Conservation (phyloP, 768 basidiomycete genomes). For the Rhodotorula toruloides region DNA sequence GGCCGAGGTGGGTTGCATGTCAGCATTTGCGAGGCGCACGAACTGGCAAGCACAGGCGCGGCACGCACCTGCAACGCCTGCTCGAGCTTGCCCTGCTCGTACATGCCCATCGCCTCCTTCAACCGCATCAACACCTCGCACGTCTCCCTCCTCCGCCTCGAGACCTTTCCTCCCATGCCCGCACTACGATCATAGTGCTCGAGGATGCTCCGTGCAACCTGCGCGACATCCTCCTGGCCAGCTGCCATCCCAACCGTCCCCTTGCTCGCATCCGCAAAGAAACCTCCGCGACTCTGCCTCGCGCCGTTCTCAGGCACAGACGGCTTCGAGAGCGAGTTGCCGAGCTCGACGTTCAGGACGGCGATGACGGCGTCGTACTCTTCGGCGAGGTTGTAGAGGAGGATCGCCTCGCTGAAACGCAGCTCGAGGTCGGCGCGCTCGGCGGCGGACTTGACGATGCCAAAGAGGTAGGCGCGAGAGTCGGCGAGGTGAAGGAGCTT, state of each 20-base stretch:
- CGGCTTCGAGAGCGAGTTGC: slow-evolving; percentile 61
- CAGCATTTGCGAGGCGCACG: not conserved
- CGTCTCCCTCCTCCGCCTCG: slow-evolving; percentile 60
- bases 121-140: slow-evolving; percentile 63
- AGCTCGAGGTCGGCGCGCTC: slow-evolving; percentile 75
- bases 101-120: slow-evolving; percentile 72
- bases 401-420: slow-evolving; percentile 81
- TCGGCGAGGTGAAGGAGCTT: slow-evolving; percentile 66
- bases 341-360: slow-evolving; percentile 79
- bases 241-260: slow-evolving; percentile 51
- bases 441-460: slow-evolving; percentile 79
- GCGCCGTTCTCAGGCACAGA: too few species aligned
- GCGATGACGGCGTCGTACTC: slow-evolving; percentile 81
- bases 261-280: too few species aligned
- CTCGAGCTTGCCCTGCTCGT: slow-evolving; percentile 66
- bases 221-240: slow-evolving; percentile 38
- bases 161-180: slow-evolving; percentile 56
- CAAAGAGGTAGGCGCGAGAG: slow-evolving; percentile 64
- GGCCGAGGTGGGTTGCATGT: not conserved
- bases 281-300: too few species aligned
- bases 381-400: slow-evolving; percentile 89
- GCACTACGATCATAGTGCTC: slow-evolving; percentile 66
- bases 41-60: slow-evolving; percentile 1
- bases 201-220: slow-evolving; percentile 55
- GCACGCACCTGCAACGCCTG: slow-evolving; percentile 69